Evolutionary conservation across 2,329 filamentous ascomycete species (phyloP), one percentile per base, ranked within the genome.

Genomic region (Ophiostoma australiae): DNA sequence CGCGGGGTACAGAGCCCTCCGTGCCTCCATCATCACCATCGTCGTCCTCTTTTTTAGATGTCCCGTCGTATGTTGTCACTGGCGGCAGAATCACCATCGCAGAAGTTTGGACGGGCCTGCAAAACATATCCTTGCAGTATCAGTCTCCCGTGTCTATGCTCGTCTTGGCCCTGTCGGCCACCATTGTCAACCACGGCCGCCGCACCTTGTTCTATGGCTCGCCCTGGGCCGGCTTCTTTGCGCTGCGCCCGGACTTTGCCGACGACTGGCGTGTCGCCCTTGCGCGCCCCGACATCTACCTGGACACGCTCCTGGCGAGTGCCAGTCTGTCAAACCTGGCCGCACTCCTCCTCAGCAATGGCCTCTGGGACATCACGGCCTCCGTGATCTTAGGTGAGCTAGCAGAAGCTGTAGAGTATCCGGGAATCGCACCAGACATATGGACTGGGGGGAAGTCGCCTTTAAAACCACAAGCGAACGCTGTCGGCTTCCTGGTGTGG

Each of bases 141-240:
- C 77, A 44, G 74, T 76, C 5, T 6, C 76, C 72, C 71, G 73
- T 8, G 1, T 70, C 73, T 5, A 75, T 75, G 1, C 73, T 78
- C 15, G 72, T 74, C 0, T 76, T 77, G 68, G 75, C 69, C 23
- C 10, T 39, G 17, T 75, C 81, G 68, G 77, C 80, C 20, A 72
- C 63, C 63, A 39, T 82, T 15, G 61, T 79, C 35, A 79, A 83
- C 76, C 81, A 84, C 73, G 75, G 81, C 20, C 78, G 80, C 4
- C 76, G 79, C 27, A 74, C 78, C n/a, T 71, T 82, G 0, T 61
- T 70, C 13, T 58, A 65, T 23, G 70, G 70, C 33, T 4, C 76
- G 73, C 74, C 71, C 0, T 77, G 76, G 3, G 35, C 35, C 4
- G 35, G 63, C 7, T 66, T 41, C n/a, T 73, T 77, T 31, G 79